Evolutionary conservation across 2,329 filamentous ascomycete genomes (phyloP).

Genomic region (Calonectria pauciramosa): DNA sequence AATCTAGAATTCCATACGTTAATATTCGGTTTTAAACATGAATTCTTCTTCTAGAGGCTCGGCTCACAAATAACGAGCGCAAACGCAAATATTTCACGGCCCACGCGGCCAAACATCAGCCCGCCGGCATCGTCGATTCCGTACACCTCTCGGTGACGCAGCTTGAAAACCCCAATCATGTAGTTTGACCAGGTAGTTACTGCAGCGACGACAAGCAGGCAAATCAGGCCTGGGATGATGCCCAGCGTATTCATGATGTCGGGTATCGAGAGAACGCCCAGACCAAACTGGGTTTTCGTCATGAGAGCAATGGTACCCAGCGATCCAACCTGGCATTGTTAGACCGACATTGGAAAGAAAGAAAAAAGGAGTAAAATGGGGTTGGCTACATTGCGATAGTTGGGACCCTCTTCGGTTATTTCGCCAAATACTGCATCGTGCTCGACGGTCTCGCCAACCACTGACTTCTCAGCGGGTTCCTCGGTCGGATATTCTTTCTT

Average conservation of each 20-base stretch:
- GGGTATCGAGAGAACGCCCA: conserved; percentile 62
- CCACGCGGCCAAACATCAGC: conserved; percentile 60
- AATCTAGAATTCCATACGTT: background rate
- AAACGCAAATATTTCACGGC: conserved; percentile 56
- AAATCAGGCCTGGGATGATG: conserved; percentile 60
- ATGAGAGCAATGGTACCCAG: conserved; percentile 57
- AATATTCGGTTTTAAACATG: no score
- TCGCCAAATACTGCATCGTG: background rate
- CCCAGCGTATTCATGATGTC: conserved; percentile 59
- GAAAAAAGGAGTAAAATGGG: background rate
- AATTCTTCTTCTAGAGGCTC: background rate
- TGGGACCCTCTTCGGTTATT: background rate
- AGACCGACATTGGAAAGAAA: background rate
- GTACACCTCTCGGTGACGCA: conserved; percentile 63
- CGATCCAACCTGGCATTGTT: conserved; percentile 52
- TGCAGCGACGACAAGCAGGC: conserved; percentile 52
- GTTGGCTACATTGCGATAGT: background rate
- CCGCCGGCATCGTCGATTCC: conserved; percentile 65
- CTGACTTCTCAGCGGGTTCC: background rate
- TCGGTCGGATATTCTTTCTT: background rate
- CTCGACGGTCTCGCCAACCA: background rate
- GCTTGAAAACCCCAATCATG: conserved; percentile 65
- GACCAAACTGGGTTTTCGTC: conserved; percentile 61
- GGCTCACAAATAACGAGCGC: conserved; percentile 50
- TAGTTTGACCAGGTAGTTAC: conserved; percentile 64